Base-by-base conservation (phyloP, 23 red algal species). In the Gracilaria caudata region DNA sequence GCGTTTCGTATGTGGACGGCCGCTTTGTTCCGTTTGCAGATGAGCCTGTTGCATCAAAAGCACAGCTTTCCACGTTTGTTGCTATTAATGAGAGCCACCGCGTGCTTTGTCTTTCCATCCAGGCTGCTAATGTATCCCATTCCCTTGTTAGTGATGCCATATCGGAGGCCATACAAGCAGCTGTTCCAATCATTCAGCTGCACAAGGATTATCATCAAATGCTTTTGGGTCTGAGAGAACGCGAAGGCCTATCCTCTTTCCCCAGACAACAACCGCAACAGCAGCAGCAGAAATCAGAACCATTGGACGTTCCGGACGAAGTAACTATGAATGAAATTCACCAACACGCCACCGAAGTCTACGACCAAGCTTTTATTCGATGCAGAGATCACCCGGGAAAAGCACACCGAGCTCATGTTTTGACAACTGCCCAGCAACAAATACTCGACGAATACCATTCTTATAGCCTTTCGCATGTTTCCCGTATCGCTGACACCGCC, bases 331-430 rank as follows among this genome's bases (percentile, higher is more conserved):
- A 40, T 46, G 3, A 64, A 61, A 64, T 64, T 23, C 36, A 43
- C 2, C 19, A 78, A 43, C n/a, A 35, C 30, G 73, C 37, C 8
- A 58, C 13, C 17, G 86, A 79, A 5, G 10, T 75, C 13, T 87
- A 51, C 56, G 24, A 54, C 21, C 38, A 87, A 55, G 74, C 83
- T 40, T 87, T 87, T 53, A 10, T 82, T 32, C 1, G 86, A 49
- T 87, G 83, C 72, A 71, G 60, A 59, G 47, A 64, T 70, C 83
- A 68, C 68, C 79, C 64, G 25, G 85, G 78, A 16, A 90, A 86
- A 56, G 77, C 75, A 63, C 84, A 83, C 71, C 82, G 87, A 54
- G 74, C 82, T 10, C 39, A 56, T 73, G 64, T 83, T 29, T 40
- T 89, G n/a, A 87, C 83, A 68, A 35, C 57, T 21, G 63, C 72